These are phyloP conservation scores for Debaryomycetaceae sp. DNA, from an alignment of 1,139 yeast genomes.

Conservation along the genomic window DNA sequence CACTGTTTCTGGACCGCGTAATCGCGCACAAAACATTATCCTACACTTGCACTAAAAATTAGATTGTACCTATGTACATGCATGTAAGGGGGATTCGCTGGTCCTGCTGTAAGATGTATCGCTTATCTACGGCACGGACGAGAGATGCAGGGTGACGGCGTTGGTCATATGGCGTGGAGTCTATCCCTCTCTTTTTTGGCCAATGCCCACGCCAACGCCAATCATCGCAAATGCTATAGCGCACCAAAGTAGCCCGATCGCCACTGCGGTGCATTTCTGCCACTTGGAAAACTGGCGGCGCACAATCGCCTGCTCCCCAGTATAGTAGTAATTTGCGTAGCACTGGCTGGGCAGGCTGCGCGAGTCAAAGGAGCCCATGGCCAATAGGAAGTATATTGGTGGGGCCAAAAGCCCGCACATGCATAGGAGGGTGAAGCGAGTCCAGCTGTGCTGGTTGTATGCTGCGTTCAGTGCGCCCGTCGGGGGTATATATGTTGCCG, in stretches of 20 bases:
- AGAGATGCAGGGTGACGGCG: too few relatives aligned
- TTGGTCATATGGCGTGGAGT: too few relatives aligned
- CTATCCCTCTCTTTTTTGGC: slow-evolving; percentile 9
- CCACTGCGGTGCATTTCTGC: slow-evolving; percentile 31
- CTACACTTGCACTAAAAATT: too few relatives aligned
- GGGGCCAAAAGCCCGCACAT: slow-evolving; percentile 29
- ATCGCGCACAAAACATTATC: too few relatives aligned
- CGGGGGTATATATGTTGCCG: too few relatives aligned
- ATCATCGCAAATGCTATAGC: slow-evolving; percentile 34
- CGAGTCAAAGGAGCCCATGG: slow-evolving; percentile 32
- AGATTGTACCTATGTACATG: too few relatives aligned
- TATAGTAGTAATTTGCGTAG: slow-evolving; percentile 18
- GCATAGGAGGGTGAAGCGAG: slow-evolving; percentile 20
- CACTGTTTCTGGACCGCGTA: too few relatives aligned
- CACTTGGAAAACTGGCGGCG: slow-evolving; percentile 22
- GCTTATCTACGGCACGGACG: slow-evolving; percentile 1
- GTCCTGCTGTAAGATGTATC: slow-evolving; percentile 3
- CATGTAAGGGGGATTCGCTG: neutral
- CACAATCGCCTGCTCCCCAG: slow-evolving; percentile 13
- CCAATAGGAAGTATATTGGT: slow-evolving; percentile 29
- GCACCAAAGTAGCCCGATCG: slow-evolving; percentile 33
- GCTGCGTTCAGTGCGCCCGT: too few relatives aligned
- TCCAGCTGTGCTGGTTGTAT: too few relatives aligned
- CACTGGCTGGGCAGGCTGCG: slow-evolving; percentile 14
- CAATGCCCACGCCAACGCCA: slow-evolving; percentile 36